Evolutionary conservation across 1,284 basidiomycete genomes (phyloP).

Genomic region (Ustilago nuda): DNA sequence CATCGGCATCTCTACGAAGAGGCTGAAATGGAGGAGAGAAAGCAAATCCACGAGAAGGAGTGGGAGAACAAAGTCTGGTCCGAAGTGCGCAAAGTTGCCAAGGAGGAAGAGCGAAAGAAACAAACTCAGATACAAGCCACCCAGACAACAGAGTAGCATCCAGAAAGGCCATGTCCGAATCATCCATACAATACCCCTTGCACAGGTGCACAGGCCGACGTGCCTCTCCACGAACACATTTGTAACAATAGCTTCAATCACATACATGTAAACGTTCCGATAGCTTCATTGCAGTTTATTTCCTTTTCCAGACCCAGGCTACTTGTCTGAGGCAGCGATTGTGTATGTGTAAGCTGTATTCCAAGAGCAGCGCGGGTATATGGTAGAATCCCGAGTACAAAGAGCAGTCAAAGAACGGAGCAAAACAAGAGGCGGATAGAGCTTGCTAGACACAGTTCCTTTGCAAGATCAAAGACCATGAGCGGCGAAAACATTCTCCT

Average conservation of each 20-base stretch:
- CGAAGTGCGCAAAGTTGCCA: conserved; percentile 41
- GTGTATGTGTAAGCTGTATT: conserved; percentile 18
- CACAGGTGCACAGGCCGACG: not conserved
- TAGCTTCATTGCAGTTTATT: not conserved
- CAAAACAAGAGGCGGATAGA: not conserved
- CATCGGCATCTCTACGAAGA: conserved; percentile 46
- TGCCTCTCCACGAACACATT: not conserved
- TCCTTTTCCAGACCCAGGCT: not conserved
- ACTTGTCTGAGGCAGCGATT: not conserved
- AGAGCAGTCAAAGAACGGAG: conserved; percentile 9
- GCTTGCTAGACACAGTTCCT: not conserved
- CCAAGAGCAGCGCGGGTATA: conserved; percentile 30
- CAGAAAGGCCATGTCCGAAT: not conserved
- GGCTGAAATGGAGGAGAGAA: conserved; percentile 34
- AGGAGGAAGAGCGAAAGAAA: conserved; percentile 35
- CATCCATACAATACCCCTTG: not conserved
- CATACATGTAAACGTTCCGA: not conserved
- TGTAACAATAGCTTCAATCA: conserved; percentile 26
- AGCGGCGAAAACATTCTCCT: conserved; percentile 41
- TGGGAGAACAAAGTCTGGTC: conserved; percentile 48
- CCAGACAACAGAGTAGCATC: conserved; percentile 7
- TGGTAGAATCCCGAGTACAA: conserved; percentile 23
- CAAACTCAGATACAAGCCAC: not conserved
- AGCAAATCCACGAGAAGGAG: conserved; percentile 40
- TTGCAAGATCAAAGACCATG: conserved; percentile 27